A percentile compares a stretch with the other conserved stretches of the same genome.
phyloP scores from a whole-genome alignment of 805 yeast species.

The Wickerhamomyces rabaulensis region DNA sequence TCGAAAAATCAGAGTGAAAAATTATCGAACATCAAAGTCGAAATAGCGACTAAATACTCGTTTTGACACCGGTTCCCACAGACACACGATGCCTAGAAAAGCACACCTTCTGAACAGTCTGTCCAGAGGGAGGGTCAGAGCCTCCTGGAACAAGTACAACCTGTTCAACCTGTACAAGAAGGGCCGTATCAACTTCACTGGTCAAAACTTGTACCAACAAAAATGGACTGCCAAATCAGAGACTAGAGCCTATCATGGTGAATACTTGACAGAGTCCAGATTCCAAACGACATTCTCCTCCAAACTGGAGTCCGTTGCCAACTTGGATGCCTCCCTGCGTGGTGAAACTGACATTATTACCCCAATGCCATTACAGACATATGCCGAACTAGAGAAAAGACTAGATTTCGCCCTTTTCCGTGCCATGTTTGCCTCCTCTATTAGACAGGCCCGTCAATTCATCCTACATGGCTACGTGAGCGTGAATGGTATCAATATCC shows the following conservation, averaged over 20 bases:
- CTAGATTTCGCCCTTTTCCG: conserved; percentile 88
- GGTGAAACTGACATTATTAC: conserved; percentile 55
- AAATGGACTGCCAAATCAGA: conserved; percentile 90
- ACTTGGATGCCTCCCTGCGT: conserved; percentile 73
- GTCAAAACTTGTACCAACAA: conserved; percentile 80
- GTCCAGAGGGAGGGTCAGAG: conserved; percentile 70
- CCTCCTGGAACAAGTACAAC: conserved; percentile 89
- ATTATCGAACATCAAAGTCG: background rate
- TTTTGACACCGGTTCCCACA: background rate
- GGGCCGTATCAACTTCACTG: conserved; percentile 45
- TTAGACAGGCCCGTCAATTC: conserved; percentile 90
- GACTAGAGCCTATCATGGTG: conserved; percentile 95
- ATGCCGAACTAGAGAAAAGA: conserved; percentile 81
- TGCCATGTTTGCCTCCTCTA: conserved; percentile 87
- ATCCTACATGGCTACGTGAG: conserved; percentile 74
- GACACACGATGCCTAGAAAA: conserved; percentile 52
- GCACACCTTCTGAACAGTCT: conserved; percentile 51
- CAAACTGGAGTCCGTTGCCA: conserved; percentile 80
- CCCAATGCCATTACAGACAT: conserved; percentile 85
- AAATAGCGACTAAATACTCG: background rate
- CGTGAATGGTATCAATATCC: conserved; percentile 78
- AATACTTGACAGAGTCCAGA: conserved; percentile 77
- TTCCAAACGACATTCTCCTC: conserved; percentile 68
- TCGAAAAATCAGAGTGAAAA: background rate
- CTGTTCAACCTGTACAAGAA: conserved; percentile 84